Evolutionary conservation across 2,329 filamentous ascomycete species (phyloP).

Genomic region (Nothophaeocryptopus gaeumannii): DNA sequence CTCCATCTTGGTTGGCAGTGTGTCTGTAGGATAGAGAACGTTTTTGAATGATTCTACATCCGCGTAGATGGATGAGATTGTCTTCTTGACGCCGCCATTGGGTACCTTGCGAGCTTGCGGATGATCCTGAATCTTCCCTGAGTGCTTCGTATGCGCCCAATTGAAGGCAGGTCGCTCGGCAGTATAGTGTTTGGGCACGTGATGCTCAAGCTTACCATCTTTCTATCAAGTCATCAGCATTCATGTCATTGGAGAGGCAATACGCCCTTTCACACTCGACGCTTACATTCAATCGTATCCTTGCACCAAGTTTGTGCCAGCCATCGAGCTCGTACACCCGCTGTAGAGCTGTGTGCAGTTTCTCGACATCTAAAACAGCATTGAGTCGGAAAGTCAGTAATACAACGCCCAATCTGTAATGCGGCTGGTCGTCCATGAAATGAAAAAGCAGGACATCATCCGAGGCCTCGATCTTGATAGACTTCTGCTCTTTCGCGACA

Average conservation of each 20-base stretch:
- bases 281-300: slow-evolving; percentile 5
- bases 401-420: neutral
- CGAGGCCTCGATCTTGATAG: no score
- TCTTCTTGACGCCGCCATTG: neutral
- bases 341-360: neutral
- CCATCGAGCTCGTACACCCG: neutral
- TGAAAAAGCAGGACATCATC: neutral
- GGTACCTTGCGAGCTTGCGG: neutral
- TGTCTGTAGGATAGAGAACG: neutral
- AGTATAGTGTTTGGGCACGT: slow-evolving; percentile 1
- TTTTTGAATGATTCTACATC: neutral
- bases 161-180: neutral
- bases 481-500: no score
- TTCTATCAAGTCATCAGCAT: neutral
- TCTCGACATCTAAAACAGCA: slow-evolving; percentile 5
- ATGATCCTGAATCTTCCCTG: neutral
- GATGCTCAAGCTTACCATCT: slow-evolving; percentile 4
- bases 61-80: neutral
- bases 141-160: neutral
- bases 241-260: neutral
- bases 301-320: slow-evolving; percentile 1
- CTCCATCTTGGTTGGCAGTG: neutral
- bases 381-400: neutral
- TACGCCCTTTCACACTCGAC: no score
- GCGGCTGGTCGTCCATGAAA: slow-evolving; percentile 3